Conservation (phyloP, 306 rosid species). For the Trichosanthes truncata region DNA sequence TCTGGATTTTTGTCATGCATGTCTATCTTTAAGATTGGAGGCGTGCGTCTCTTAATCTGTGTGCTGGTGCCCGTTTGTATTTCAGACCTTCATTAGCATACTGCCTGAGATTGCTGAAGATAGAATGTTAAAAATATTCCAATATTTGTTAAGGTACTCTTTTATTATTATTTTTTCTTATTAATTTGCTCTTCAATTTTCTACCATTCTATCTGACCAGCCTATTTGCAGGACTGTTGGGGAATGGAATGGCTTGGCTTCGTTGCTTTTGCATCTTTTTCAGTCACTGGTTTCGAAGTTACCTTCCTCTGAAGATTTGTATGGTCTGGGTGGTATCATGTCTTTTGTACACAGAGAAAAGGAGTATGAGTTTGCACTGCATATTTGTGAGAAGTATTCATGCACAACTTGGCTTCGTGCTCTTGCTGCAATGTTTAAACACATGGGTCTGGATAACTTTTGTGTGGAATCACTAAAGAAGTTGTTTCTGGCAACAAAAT, state of each 20-base stretch:
- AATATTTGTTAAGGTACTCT: slow-evolving; percentile 57
- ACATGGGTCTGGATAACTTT: slow-evolving; percentile 19
- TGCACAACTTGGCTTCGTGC: slow-evolving; percentile 82
- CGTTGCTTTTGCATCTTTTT: slow-evolving; percentile 62
- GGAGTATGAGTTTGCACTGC: slow-evolving; percentile 71
- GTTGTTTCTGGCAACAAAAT: slow-evolving; percentile 54
- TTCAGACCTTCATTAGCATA: slow-evolving; percentile 54
- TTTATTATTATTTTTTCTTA: background rate
- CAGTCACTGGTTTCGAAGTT: slow-evolving; percentile 55
- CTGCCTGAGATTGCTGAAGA: slow-evolving; percentile 75
- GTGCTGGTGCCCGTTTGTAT: slow-evolving; percentile 17
- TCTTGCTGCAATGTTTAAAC: slow-evolving; percentile 43
- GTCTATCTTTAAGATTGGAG: background rate
- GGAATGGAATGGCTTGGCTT: slow-evolving; percentile 66
- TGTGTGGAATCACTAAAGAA: slow-evolving; percentile 30
- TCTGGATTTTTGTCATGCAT: background rate
- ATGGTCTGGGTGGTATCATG: slow-evolving; percentile 29
- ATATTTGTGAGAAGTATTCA: slow-evolving; percentile 64
- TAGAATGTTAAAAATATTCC: slow-evolving; percentile 53
- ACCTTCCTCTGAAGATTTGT: slow-evolving; percentile 16
- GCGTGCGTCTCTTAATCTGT: slow-evolving; percentile 6
- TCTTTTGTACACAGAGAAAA: slow-evolving; percentile 43
- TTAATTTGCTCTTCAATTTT: background rate
- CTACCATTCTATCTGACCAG: slow-evolving; percentile 10
- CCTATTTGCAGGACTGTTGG: slow-evolving; percentile 62